phyloP scores from a whole-genome alignment of 495 filamentous ascomycete species.

The Xeromyces bisporus region DNA sequence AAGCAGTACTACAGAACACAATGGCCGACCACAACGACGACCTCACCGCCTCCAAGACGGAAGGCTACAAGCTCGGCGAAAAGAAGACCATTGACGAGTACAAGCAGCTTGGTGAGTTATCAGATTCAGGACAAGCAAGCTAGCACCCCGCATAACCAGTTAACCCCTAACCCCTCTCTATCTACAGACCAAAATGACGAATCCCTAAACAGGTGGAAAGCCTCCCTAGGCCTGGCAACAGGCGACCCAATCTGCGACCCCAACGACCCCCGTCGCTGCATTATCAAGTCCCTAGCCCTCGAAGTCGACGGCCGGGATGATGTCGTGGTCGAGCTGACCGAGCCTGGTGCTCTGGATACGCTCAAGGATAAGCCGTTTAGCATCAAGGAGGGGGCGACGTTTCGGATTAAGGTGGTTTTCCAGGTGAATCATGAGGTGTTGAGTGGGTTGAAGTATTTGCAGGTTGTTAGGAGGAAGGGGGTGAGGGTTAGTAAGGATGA shows the following conservation, averaged over 20 bases:
- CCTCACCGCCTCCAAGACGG: conserved; percentile 65
- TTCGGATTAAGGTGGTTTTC: conserved; percentile 85
- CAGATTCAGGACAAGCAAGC: too few relatives aligned
- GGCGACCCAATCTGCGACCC: conserved; percentile 51
- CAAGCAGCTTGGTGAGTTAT: conserved; percentile 64
- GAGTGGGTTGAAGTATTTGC: conserved; percentile 85
- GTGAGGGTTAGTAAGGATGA: conserved; percentile 74
- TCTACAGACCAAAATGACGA: conserved; percentile 55
- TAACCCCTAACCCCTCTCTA: too few relatives aligned
- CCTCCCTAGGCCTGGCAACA: conserved; percentile 66
- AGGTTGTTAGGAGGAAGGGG: conserved; percentile 75
- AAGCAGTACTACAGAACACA: too few relatives aligned
- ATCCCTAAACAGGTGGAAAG: conserved; percentile 91
- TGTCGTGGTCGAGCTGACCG: conserved; percentile 66
- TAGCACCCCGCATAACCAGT: too few relatives aligned
- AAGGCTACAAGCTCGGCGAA: conserved; percentile 95
- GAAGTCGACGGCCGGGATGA: conserved; percentile 61
- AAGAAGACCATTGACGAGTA: conserved; percentile 95
- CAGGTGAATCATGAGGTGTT: conserved; percentile 92
- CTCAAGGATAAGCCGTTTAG: conserved; percentile 84
- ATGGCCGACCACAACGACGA: conserved; percentile 77
- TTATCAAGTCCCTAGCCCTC: conserved; percentile 80
- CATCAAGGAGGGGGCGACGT: conserved; percentile 87
- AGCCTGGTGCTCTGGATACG: conserved; percentile 42
- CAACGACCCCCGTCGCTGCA: conserved; percentile 63